A percentile compares a stretch with the other conserved stretches of the same genome.
These are phyloP conservation scores for Hirsutella rhossiliensis DNA, from an alignment of 2,329 filamentous ascomycete genomes.

Conservation along the genomic window DNA sequence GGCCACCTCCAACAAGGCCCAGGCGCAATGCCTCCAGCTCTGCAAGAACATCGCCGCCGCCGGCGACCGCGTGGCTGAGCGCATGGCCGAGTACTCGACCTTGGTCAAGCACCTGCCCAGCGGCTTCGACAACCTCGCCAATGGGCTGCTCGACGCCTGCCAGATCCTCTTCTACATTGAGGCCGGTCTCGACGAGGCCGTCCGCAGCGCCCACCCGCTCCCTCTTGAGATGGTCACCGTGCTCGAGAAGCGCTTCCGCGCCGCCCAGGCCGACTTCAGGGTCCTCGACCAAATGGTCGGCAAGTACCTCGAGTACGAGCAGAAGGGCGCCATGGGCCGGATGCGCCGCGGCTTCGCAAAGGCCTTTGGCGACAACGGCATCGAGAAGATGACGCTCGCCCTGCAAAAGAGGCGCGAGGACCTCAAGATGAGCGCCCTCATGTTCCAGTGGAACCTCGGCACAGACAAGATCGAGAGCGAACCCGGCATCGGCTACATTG, in stretches of 20 bases:
- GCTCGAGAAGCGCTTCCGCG: conserved; percentile 50
- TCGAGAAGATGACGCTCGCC: conserved; percentile 45
- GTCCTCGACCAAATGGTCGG: conserved; percentile 50
- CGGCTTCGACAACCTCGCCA: conserved; percentile 47
- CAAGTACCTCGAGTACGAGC: conserved; percentile 50
- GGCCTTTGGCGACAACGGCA: conserved; percentile 49
- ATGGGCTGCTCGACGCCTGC: conserved; percentile 56
- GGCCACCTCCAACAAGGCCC: conserved; percentile 12
- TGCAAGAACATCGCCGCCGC: conserved; percentile 47
- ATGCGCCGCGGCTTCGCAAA: conserved; percentile 50
- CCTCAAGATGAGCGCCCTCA: conserved; percentile 49
- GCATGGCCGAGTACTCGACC: conserved; percentile 51
- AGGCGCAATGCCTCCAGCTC: conserved; percentile 24
- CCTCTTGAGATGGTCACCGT: conserved; percentile 50
- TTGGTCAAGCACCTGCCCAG: conserved; percentile 40
- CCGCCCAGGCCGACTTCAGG: conserved; percentile 49
- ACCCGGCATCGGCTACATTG: conserved; percentile 55
- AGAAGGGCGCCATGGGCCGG: conserved; percentile 45
- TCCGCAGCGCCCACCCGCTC: conserved; percentile 37
- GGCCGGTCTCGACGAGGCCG: conserved; percentile 46
- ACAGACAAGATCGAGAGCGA: conserved; percentile 45
- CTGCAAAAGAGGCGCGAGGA: conserved; percentile 47
- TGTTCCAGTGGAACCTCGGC: conserved; percentile 55
- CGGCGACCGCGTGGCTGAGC: conserved; percentile 52
- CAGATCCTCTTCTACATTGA: conserved; percentile 58